A percentile compares a stretch with the other conserved stretches of the same genome.
Evolutionary conservation across 495 filamentous ascomycete genomes (phyloP).

Genomic region (Xylaria telfairii): DNA sequence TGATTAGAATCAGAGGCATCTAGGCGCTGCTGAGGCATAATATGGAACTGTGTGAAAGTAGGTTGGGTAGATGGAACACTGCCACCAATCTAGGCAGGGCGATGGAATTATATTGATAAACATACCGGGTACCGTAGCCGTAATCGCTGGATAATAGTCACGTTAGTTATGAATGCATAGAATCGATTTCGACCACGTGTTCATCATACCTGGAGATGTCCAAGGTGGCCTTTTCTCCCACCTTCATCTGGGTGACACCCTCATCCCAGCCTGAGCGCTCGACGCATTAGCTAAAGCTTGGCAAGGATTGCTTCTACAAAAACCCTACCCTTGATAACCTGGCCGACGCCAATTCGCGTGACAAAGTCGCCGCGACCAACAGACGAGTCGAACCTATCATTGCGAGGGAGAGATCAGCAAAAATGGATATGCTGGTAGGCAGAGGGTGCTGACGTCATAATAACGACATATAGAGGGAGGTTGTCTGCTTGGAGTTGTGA

Average conservation of each 20-base stretch:
- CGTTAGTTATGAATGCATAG: constrained; percentile 19
- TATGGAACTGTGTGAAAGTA: not conserved
- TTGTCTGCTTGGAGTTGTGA: not conserved
- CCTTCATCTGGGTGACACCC: constrained; percentile 77
- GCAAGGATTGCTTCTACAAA: not conserved
- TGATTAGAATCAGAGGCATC: not conserved
- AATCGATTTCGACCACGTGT: not conserved
- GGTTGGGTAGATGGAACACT: not conserved
- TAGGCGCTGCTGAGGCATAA: not conserved
- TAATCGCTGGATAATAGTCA: constrained; percentile 64
- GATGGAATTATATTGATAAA: constrained; percentile 10
- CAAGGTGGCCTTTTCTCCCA: constrained; percentile 80
- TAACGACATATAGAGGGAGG: not conserved
- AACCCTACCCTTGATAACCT: constrained; percentile 76
- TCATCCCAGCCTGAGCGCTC: constrained; percentile 77
- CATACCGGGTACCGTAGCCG: constrained; percentile 77
- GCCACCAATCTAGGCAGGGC: not conserved
- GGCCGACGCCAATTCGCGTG: constrained; percentile 72
- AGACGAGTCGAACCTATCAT: constrained; percentile 79
- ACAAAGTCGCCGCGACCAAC: constrained; percentile 67
- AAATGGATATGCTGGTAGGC: not conserved
- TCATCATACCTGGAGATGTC: constrained; percentile 76
- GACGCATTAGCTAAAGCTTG: constrained; percentile 26
- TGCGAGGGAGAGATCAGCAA: constrained; percentile 16
- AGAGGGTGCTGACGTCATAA: constrained; percentile 22